Base-by-base conservation (phyloP, 176 grass and related monocot genomes). In the Eragrostis nindensis region DNA sequence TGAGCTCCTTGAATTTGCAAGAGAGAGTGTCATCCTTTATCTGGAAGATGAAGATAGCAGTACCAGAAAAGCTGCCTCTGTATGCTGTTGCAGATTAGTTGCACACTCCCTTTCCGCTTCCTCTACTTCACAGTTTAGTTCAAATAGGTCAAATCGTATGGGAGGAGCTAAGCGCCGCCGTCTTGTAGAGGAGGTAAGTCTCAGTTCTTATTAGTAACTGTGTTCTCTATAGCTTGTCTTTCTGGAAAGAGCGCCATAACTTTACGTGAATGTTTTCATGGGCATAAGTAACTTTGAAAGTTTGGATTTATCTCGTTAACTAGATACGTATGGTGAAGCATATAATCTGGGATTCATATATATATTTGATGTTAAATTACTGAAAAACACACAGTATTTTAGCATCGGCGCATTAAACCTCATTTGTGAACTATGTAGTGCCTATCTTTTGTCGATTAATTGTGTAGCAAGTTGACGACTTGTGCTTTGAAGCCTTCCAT, bases 1-100 rank as follows among this genome's bases (percentile, higher is more conserved):
- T 73, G 95, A 98, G 82, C 95, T 98, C 80, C 86, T 98, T 56
- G 90, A 94, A 87, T 95, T 95, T 76, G 88, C 92, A 71, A 91
- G 84, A 91, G 92, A 95, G 49, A 89, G 88, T 84, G 95, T 91
- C 77, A 86, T 98, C 77, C 66, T 87, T 76, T 98, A 95, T 89
- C 76, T 98, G 81, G 95, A 98, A 71, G 95, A 95, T 73, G 92
- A 98, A 69, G 95, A 98, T 87, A 90, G 86, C 52, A 91, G 64
- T 82, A 98, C 92, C 19, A 86, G 92, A 75, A 98, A 91, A 85
- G 92, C 91, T 69, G 92, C 92, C 80, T 93, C 90, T 14, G 75
- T 89, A 70, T 98, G 95, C 46, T 98, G 95, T 87, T 95, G 92
- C 81, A 92, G 80, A 90, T 83, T 98, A 83, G 90, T 95, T 73